Evolutionary conservation across 2,329 filamentous ascomycete species (phyloP).

Genomic region (Microcyclospora tardicrescens): DNA sequence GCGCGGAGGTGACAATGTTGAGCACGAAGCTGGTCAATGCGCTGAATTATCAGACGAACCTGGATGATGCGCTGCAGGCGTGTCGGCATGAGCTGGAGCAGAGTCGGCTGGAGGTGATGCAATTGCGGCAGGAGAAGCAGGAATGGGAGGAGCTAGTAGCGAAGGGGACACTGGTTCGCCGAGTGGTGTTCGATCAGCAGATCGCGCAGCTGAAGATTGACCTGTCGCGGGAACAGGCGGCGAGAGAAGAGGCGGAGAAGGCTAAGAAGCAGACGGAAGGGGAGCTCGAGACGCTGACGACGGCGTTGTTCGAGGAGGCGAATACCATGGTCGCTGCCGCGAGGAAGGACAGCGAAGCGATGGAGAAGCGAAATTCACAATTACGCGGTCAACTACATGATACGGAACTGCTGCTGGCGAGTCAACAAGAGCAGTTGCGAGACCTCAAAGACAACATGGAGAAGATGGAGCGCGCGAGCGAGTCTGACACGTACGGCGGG

Average conservation of each 20-base stretch:
- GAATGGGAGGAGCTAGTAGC: constrained; percentile 58
- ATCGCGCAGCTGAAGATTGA: constrained; percentile 29
- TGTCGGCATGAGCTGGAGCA: constrained; percentile 72
- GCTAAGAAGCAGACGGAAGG: constrained; percentile 84
- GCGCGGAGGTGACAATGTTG: constrained; percentile 70
- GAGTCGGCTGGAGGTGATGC: constrained; percentile 52
- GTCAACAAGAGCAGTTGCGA: constrained; percentile 82
- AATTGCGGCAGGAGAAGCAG: constrained; percentile 56
- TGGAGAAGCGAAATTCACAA: constrained; percentile 70
- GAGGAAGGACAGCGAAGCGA: constrained; percentile 68
- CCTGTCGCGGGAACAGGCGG: constrained; percentile 29
- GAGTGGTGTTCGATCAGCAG: constrained; percentile 53
- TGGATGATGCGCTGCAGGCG: constrained; percentile 77
- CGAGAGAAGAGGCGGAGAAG: constrained; percentile 32
- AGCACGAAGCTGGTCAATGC: constrained; percentile 95
- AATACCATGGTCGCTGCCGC: constrained; percentile 95
- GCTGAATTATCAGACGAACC: constrained; percentile 86
- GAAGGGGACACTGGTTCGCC: constrained; percentile 63
- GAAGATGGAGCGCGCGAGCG: constrained; percentile 64
- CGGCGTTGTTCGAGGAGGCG: constrained; percentile 92
- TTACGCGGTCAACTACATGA: constrained; percentile 74
- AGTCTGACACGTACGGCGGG: constrained; percentile 49
- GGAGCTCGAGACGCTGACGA: constrained; percentile 80
- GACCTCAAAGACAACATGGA: constrained; percentile 91
- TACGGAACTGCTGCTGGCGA: constrained; percentile 71